These are phyloP conservation scores for Porcisia hertigi DNA, from an alignment of 208 protist species.

Conservation along the genomic window DNA sequence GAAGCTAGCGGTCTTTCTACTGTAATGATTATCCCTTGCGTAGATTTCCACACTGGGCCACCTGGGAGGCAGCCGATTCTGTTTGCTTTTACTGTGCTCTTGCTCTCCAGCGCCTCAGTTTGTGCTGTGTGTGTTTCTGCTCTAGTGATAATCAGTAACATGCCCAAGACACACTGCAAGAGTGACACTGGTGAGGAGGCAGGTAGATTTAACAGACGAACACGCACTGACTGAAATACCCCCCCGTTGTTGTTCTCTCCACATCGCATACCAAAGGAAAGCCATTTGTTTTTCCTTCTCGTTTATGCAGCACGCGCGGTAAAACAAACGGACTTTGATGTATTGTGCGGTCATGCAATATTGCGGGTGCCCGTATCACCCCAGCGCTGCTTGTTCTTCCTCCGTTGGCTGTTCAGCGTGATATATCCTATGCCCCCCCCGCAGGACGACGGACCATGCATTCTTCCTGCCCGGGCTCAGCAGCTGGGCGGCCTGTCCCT, in stretches of 20 bases:
- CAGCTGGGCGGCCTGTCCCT: too few relatives aligned
- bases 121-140: neutral
- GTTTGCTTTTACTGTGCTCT: neutral
- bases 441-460: too few relatives aligned
- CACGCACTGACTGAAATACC: neutral
- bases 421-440: too few relatives aligned
- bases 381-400: too few relatives aligned
- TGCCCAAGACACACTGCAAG: neutral
- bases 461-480: too few relatives aligned
- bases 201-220: too few relatives aligned
- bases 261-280: neutral
- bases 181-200: too few relatives aligned
- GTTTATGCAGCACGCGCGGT: neutral
- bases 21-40: neutral
- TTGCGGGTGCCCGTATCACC: too few relatives aligned
- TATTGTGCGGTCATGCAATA: too few relatives aligned
- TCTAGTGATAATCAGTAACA: neutral
- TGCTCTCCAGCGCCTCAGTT: neutral
- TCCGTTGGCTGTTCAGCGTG: too few relatives aligned
- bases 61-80: neutral
- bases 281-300: too few relatives aligned
- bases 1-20: neutral
- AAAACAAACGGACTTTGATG: neutral
- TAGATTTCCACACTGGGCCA: neutral
- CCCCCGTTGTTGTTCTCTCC: neutral